phyloP scores from a whole-genome alignment of 345 rosid species.

The Melastoma malabathricum region DNA sequence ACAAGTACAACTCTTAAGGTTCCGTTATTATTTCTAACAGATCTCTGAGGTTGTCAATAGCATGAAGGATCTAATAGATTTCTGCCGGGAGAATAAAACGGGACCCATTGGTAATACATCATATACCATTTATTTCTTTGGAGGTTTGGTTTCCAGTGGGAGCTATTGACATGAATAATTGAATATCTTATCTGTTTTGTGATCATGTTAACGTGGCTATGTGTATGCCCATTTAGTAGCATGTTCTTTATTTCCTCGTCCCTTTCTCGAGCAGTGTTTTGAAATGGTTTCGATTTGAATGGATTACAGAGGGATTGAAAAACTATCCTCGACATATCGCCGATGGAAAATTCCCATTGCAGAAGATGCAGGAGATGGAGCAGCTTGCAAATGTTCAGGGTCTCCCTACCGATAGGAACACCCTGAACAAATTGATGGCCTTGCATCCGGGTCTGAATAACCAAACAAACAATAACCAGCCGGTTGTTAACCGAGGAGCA shows the following conservation, averaged over 20 bases:
- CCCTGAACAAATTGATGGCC: slow-evolving; percentile 73
- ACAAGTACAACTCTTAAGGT: no score
- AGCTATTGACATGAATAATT: no score
- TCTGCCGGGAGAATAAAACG: slow-evolving; percentile 56
- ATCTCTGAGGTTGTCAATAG: slow-evolving; percentile 90
- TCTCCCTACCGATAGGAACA: slow-evolving; percentile 62
- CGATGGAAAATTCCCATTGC: slow-evolving; percentile 60
- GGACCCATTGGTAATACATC: slow-evolving; percentile 69
- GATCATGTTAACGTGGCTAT: no score
- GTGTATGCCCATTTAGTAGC: no score
- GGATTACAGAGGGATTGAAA: slow-evolving; percentile 76
- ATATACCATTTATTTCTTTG: neutral
- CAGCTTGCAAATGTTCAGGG: slow-evolving; percentile 68
- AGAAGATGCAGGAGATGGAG: slow-evolving; percentile 75
- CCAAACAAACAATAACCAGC: slow-evolving; percentile 36
- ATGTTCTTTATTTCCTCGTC: neutral
- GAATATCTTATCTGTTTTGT: no score
- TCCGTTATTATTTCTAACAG: slow-evolving; percentile 17
- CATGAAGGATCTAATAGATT: slow-evolving; percentile 91
- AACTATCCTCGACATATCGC: slow-evolving; percentile 48
- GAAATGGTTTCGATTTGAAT: neutral
- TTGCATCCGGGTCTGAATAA: slow-evolving; percentile 45
- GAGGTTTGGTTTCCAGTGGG: neutral
- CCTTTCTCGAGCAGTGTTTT: neutral
- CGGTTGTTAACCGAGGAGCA: slow-evolving; percentile 43